phyloP scores from a whole-genome alignment of 441 rosid genomes.

The Euphorbia corollata region DNA sequence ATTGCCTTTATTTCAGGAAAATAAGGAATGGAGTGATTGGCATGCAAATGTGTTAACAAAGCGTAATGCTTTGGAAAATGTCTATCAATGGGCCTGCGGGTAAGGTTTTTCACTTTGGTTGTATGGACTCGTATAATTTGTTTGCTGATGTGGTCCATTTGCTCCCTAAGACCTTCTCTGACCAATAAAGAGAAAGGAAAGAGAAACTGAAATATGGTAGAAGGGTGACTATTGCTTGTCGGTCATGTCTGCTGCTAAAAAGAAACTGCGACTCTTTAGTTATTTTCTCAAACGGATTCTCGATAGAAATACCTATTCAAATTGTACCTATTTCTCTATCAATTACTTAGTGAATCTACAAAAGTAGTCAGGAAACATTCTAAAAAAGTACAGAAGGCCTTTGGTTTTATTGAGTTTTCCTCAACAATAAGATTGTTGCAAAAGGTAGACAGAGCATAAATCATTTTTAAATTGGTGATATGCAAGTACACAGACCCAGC shows the following conservation, averaged over 20 bases:
- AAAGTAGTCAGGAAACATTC: not conserved
- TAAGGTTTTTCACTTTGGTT: slow-evolving; percentile 28
- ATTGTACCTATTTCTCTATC: not conserved
- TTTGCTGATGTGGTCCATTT: not conserved
- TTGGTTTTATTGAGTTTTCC: not conserved
- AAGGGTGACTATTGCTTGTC: not conserved
- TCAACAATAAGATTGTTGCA: not conserved
- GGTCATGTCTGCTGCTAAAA: not conserved
- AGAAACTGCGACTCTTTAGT: no score
- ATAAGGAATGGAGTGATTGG: slow-evolving; percentile 74
- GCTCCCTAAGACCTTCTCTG: not conserved
- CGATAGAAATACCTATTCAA: not conserved
- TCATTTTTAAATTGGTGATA: not conserved
- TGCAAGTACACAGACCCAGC: not conserved
- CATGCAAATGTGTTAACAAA: slow-evolving; percentile 57
- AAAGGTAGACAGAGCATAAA: not conserved
- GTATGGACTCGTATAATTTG: not conserved
- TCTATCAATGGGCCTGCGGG: slow-evolving; percentile 95
- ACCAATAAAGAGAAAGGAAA: not conserved
- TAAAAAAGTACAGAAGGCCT: not conserved
- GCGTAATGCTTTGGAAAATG: slow-evolving; percentile 84
- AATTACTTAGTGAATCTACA: not conserved
- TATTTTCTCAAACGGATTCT: not conserved
- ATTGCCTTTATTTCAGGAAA: slow-evolving; percentile 39
- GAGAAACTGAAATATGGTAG: not conserved